phyloP scores from a whole-genome alignment of 2,329 filamentous ascomycete genomes.

The Penicillium occitanis region DNA sequence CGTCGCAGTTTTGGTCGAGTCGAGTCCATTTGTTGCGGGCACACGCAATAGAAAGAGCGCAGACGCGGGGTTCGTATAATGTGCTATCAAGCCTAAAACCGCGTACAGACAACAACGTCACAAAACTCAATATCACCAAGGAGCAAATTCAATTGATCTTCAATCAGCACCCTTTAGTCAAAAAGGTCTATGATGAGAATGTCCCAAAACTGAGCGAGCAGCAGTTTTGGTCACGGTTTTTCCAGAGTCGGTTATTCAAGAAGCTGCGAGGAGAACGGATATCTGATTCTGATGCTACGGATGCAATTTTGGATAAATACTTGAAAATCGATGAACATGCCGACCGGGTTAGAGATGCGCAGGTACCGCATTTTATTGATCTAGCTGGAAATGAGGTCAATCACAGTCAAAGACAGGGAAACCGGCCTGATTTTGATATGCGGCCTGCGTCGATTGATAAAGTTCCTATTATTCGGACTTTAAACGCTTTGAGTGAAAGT shows the following conservation, averaged over 20 bases:
- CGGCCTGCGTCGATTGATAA: conserved; percentile 70
- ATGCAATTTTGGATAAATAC: conserved; percentile 83
- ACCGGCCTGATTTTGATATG: conserved; percentile 88
- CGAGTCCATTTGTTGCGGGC: conserved; percentile 81
- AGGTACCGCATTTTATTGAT: conserved; percentile 86
- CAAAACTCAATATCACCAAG: conserved; percentile 79
- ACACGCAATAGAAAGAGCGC: conserved; percentile 83
- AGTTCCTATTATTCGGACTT: conserved; percentile 80
- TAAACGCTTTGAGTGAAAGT: conserved; percentile 90
- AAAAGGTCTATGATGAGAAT: conserved; percentile 87
- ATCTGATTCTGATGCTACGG: conserved; percentile 70
- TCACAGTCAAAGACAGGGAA: conserved; percentile 81
- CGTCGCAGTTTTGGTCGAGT: conserved; percentile 91
- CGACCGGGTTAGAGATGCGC: conserved; percentile 52
- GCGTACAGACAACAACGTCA: conserved; percentile 68
- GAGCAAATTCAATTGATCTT: conserved; percentile 95
- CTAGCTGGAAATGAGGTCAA: conserved; percentile 94
- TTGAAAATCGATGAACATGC: conserved; percentile 67
- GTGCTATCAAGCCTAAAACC: conserved; percentile 88
- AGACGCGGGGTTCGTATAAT: conserved; percentile 88
- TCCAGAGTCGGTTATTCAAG: conserved; percentile 85
- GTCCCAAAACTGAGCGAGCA: conserved; percentile 76
- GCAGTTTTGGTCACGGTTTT: conserved; percentile 93
- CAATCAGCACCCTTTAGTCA: conserved; percentile 85
- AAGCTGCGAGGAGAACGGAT: conserved; percentile 88